Percentiles rank a stretch among this genome's conserved stretches.
These are phyloP conservation scores for Pseudodiploospora longispora DNA, from an alignment of 2,329 filamentous ascomycete species.

Conservation along the genomic window DNA sequence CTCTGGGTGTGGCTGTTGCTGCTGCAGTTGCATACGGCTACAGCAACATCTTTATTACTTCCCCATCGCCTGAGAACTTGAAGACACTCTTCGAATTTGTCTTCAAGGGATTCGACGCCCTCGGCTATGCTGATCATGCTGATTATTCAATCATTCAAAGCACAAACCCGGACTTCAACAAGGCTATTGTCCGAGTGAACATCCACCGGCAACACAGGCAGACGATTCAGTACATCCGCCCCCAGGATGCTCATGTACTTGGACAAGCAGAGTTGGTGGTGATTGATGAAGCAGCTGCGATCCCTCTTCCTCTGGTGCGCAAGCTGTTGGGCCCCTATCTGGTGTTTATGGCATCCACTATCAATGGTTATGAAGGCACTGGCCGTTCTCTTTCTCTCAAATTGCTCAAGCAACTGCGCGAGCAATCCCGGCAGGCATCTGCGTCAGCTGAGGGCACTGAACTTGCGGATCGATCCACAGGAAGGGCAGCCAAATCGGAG, in stretches of 20 bases:
- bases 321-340: conserved; percentile 96
- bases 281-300: conserved; percentile 95
- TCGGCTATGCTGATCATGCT: conserved; percentile 88
- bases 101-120: conserved; percentile 94
- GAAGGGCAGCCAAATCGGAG: conserved; percentile 58
- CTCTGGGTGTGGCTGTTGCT: conserved; percentile 86
- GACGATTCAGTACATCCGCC: conserved; percentile 97
- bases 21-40: conserved; percentile 94
- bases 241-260: conserved; percentile 88
- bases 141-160: conserved; percentile 98
- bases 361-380: conserved; percentile 97
- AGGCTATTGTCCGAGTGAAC: conserved; percentile 95
- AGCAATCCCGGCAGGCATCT: conserved; percentile 68
- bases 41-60: conserved; percentile 99
- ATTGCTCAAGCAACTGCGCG: conserved; percentile 90
- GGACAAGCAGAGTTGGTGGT: conserved; percentile 93
- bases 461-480: conserved; percentile 71
- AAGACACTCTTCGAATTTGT: conserved; percentile 98
- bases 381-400: conserved; percentile 91
- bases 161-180: conserved; percentile 97
- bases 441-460: conserved; percentile 52
- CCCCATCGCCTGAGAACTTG: conserved; percentile 93
- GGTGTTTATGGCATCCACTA: conserved; percentile 98
- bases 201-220: conserved; percentile 91
- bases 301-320: conserved; percentile 82